Conservation (phyloP, 768 basidiomycete species). For the Boletus reticuloceps region DNA sequence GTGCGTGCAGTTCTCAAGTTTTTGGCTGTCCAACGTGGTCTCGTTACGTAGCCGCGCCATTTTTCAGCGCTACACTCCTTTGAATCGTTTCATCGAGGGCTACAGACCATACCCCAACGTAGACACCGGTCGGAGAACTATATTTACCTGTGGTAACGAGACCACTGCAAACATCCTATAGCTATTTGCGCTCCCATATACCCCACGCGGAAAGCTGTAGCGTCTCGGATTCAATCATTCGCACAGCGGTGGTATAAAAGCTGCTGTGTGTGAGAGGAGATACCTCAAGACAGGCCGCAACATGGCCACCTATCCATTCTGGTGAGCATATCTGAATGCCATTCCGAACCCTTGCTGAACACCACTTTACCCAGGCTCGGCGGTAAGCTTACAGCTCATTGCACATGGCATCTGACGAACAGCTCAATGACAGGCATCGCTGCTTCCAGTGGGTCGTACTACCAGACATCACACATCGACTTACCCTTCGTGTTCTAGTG, state of each 20-base stretch:
- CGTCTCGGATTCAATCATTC: slow-evolving; percentile 1
- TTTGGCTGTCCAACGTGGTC: background rate
- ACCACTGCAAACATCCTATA: slow-evolving; percentile 12
- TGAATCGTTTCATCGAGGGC: slow-evolving; percentile 4
- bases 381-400: slow-evolving; percentile 37
- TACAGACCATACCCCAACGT: slow-evolving; percentile 2
- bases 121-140: background rate
- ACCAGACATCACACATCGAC: background rate
- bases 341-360: background rate
- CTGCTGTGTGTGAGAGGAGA: background rate
- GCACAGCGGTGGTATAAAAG: slow-evolving; percentile 18
- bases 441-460: slow-evolving; percentile 52
- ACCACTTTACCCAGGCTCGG: slow-evolving; percentile 49
- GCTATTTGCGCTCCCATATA: slow-evolving; percentile 13
- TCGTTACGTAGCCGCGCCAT: slow-evolving; percentile 11
- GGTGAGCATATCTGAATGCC: slow-evolving; percentile 19
- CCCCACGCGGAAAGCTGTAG: slow-evolving; percentile 8
- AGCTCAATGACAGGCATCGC: slow-evolving; percentile 47
- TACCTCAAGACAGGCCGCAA: slow-evolving; percentile 8
- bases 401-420: background rate
- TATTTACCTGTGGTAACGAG: slow-evolving; percentile 6
- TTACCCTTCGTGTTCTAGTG: slow-evolving; percentile 43
- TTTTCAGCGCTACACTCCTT: slow-evolving; percentile 2
- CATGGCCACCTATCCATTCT: slow-evolving; percentile 33
- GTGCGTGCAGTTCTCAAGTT: background rate